Base-by-base conservation (phyloP, 495 filamentous ascomycete species). In the Penicillium dipodomyicola region DNA sequence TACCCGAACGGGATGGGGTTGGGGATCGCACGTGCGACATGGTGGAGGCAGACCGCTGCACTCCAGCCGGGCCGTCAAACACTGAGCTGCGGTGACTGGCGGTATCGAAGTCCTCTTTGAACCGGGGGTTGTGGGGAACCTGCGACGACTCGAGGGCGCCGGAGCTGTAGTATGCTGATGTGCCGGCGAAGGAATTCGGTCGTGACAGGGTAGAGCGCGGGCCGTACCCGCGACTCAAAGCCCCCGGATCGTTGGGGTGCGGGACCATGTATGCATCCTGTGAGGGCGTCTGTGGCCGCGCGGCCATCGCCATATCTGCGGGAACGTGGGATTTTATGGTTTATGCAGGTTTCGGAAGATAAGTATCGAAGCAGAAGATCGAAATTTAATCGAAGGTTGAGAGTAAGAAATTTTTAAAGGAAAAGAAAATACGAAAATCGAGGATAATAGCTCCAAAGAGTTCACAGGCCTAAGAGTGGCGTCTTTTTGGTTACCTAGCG, bases 31-130 rank as follows among this genome's bases (percentile, higher is more conserved):
- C 66, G 40, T 73, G 72, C 51, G 82, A 78, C 75, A 84, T 69
- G 67, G 77, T 67, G 64, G 88, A 84, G 55, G 67, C 72, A 39
- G 77, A 77, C 7, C 80, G 75, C 47, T 77, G 79, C 52, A 79
- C 52, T 35, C 62, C 57, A 25, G 67, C 61, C 19, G 73, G 72
- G 45, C 75, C 72, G 46, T 82, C 87, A 20, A 80, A 54, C n/a
- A 75, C 61, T 10, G 86, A 87, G 35, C 83, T 87, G 49, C 85
- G 83, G 57, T 83, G 83, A 63, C 84, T 87, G 30, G 79, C 77
- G 4, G 80, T 76, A 71, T 90, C 87, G 74, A 86, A 86, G 61
- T 91, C 86, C 67, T 91, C 88, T 56, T 80, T 86, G 57, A 90
- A 90, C 40, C 77, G 66, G 53, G 72, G 69, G 40, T 78, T 75